Evolutionary conservation across 805 yeast genomes (phyloP).

Genomic region (Lipomyces sp.): DNA sequence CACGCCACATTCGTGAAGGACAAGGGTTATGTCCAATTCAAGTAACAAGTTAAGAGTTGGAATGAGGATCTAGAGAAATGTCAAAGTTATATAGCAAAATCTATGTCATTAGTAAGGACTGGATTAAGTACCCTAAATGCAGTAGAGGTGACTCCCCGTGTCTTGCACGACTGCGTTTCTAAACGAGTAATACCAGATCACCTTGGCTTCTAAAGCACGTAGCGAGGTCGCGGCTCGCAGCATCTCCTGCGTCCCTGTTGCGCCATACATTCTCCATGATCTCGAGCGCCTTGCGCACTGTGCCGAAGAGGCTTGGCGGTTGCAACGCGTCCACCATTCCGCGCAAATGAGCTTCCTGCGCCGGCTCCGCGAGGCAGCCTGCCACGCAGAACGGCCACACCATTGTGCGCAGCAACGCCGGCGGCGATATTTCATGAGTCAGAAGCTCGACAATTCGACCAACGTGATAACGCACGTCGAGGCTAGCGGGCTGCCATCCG

Average conservation of each 20-base stretch:
- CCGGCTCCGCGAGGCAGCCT: not conserved
- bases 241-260: not conserved
- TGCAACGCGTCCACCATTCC: not conserved
- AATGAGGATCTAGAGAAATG: not conserved
- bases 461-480: not conserved
- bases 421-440: not conserved
- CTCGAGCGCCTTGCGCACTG: not conserved
- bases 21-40: not conserved
- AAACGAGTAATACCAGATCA: not conserved
- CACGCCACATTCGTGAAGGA: not conserved
- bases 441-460: not conserved
- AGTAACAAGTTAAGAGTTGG: not conserved
- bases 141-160: not conserved
- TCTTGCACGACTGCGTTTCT: not conserved
- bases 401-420: not conserved
- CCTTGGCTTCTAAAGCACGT: slow-evolving; percentile 7
- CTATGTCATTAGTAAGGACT: not conserved
- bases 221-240: not conserved
- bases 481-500: slow-evolving; percentile 1
- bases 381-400: not conserved
- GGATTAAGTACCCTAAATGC: not conserved
- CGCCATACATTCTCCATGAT: not conserved
- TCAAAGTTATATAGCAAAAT: not conserved
- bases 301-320: not conserved
- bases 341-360: not conserved